Base-by-base conservation (phyloP, 2,329 filamentous ascomycete species). In the Pyrenochaeta sp. region DNA sequence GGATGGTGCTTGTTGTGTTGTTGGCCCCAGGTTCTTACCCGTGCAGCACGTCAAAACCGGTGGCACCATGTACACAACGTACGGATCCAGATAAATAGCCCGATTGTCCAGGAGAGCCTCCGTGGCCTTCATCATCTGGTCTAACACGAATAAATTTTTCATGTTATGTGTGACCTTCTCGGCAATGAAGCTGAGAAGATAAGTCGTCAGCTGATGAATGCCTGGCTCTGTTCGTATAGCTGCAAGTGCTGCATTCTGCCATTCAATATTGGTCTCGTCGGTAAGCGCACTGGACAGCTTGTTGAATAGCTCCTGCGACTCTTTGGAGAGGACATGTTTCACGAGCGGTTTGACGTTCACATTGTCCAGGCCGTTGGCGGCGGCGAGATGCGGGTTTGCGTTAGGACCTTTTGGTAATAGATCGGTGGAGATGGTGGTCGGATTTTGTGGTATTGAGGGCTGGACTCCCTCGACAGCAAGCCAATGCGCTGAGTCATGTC, bases 401-500 rank as follows among this genome's bases (percentile, higher is more conserved):
- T 92, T 92, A 3, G 92, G 90, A 5, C 93, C 94, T 80, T 97
- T 98, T 32, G 93, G 91, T 19, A 96, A 84, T 30, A 97, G 85
- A 71, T 97, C 93, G 73, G 93, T 90, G 76, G 97, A 93, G 72
- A 89, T 88, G 5, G 91, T 89, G 1, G 93, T 95, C 6, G 95
- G 95, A 77, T 99, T 99, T 78, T 98, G 94, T 1, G 94, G 93
- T 68, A 98, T 97, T 0, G 93, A 91, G 2, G 95, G 95, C 76
- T 99, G 94, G 28, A 98, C 95, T 58, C 95, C 95, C 83, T 99
- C 95, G 48, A 99, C 92, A 24, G 95, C 93, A 60, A 98, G 88
- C 94, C 95, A 99, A 79, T 99, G 95, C 59, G 92, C 95, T 93
- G 72, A 9, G 50, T 24, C 27, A 43, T 50, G 57, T 68, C 47